phyloP scores from a whole-genome alignment of 306 rosid species.

The Luffa acutangula region DNA sequence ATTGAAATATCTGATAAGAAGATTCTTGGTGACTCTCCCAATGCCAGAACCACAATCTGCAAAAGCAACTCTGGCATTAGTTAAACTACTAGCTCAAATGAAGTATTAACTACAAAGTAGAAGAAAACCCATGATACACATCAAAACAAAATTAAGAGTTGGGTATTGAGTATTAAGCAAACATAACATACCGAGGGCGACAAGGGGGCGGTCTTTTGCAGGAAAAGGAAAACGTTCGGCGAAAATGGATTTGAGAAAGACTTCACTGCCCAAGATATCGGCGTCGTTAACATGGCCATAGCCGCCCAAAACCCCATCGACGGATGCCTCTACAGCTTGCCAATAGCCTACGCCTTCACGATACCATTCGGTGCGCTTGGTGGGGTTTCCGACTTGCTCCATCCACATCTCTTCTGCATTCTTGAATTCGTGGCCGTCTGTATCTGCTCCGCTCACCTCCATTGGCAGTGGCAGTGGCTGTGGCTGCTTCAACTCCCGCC shows the following conservation, averaged over 20 bases:
- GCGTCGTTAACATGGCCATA: conserved; percentile 52
- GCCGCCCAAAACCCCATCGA: conserved; percentile 92
- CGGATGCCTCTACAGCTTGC: conserved; percentile 80
- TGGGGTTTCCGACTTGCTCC: conserved; percentile 59
- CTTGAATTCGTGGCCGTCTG: conserved; percentile 55
- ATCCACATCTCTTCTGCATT: conserved; percentile 85
- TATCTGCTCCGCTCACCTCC: conserved; percentile 61
- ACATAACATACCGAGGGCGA: conserved; percentile 58
- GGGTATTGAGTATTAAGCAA: background rate
- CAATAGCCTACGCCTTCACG: conserved; percentile 78
- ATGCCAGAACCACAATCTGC: conserved; percentile 98
- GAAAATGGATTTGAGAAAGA: conserved; percentile 49
- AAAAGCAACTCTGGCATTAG: conserved; percentile 6
- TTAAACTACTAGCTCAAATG: background rate
- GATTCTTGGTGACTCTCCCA: conserved; percentile 84
- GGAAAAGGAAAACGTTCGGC: conserved; percentile 40
- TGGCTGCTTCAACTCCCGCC: background rate
- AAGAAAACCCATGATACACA: background rate
- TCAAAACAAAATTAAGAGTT: background rate
- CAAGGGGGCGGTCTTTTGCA: conserved; percentile 38
- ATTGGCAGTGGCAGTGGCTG: conserved; percentile 1
- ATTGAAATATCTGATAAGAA: conserved; percentile 70
- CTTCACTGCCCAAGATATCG: conserved; percentile 68
- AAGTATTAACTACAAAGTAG: background rate
- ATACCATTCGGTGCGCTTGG: conserved; percentile 70